These are phyloP conservation scores for Bryum argenteum DNA, from an alignment of 225 moss, liverwort and hornwort genomes.

Conservation along the genomic window DNA sequence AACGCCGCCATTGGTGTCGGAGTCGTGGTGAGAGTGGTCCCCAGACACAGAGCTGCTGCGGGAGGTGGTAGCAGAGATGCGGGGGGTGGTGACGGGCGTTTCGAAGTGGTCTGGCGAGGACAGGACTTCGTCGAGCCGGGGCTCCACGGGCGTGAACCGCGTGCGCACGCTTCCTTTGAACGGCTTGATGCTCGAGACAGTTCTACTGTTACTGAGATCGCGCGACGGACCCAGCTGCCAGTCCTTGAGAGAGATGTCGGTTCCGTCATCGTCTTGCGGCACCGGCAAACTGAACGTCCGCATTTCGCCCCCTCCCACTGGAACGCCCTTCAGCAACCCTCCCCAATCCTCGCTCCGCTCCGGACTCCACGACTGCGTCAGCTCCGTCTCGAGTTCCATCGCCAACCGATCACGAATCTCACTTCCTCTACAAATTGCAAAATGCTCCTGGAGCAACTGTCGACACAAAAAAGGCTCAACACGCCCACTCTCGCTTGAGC, in stretches of 20 bases:
- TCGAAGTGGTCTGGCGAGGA: constrained; percentile 50
- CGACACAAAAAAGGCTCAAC: too few species aligned
- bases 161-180: constrained; percentile 55
- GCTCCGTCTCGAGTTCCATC: constrained; percentile 53
- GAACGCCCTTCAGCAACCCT: constrained; percentile 36
- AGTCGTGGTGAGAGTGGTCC: not conserved
- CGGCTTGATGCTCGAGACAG: constrained; percentile 38
- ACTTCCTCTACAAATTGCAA: too few species aligned
- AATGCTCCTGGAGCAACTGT: too few species aligned
- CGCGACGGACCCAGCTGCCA: constrained; percentile 41
- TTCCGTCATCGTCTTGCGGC: constrained; percentile 50
- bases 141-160: constrained; percentile 48
- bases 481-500: too few species aligned
- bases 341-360: constrained; percentile 21
- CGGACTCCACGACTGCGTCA: constrained; percentile 48
- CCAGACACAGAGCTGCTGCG: constrained; percentile 39
- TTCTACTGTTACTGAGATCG: too few species aligned
- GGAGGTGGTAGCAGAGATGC: constrained; percentile 19
- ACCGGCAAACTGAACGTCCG: constrained; percentile 41
- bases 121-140: constrained; percentile 38
- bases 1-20: not conserved
- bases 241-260: constrained; percentile 56
- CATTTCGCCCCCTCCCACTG: constrained; percentile 40
- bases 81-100: constrained; percentile 45
- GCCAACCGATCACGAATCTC: too few species aligned